Conservation (phyloP, 805 yeast species). For the Brettanomyces custersianus region DNA sequence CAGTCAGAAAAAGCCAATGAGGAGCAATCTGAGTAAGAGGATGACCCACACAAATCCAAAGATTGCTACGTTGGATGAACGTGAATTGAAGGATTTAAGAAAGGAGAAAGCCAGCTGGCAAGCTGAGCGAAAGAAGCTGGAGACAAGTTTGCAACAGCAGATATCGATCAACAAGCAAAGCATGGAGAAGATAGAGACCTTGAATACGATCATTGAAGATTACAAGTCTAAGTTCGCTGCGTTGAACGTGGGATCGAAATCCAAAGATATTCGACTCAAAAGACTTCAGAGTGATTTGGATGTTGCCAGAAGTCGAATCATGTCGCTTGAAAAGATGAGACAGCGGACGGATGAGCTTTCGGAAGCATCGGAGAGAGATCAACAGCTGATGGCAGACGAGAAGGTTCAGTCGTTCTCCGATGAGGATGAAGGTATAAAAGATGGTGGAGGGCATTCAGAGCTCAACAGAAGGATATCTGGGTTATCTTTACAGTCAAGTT, state of each 20-base stretch:
- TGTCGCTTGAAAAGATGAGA: constrained; percentile 18
- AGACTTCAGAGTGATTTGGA: constrained; percentile 57
- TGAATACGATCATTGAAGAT: constrained; percentile 30
- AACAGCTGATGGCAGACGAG: constrained; percentile 4
- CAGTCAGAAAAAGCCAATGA: no score
- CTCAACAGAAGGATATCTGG: constrained; percentile 2
- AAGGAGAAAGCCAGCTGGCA: constrained; percentile 44
- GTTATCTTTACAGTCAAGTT: neutral
- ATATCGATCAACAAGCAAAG: constrained; percentile 19
- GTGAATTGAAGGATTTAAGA: constrained; percentile 42
- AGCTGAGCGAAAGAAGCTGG: constrained; percentile 24
- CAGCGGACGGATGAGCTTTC: constrained; percentile 1
- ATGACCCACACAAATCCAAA: no score
- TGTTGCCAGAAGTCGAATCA: constrained; percentile 39
- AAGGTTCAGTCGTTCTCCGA: neutral
- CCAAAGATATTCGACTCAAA: constrained; percentile 60
- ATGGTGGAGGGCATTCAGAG: neutral
- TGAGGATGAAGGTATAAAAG: neutral
- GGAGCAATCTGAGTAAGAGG: no score
- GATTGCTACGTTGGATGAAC: constrained; percentile 20
- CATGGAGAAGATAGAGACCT: constrained; percentile 24
- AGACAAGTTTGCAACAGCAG: constrained; percentile 21
- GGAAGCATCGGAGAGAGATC: constrained; percentile 6
- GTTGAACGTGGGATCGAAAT: constrained; percentile 43
- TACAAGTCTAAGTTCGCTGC: constrained; percentile 43